phyloP scores from a whole-genome alignment of 257 asterid genomes.

The Gentiana macrophylla region DNA sequence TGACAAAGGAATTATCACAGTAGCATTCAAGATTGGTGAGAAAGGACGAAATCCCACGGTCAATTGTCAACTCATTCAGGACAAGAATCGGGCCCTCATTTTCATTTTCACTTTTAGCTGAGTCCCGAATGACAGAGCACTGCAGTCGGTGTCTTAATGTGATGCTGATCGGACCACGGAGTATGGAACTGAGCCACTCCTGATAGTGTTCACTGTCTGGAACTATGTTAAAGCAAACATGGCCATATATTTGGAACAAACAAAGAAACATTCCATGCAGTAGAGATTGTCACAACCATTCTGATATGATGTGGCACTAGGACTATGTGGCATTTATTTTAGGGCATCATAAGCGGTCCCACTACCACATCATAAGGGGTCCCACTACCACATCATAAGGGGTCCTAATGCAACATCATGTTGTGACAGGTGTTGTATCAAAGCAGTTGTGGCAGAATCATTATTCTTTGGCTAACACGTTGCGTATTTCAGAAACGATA shows the following conservation, averaged over 20 bases:
- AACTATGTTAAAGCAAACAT: slow-evolving; percentile 32
- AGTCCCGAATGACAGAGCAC: slow-evolving; percentile 73
- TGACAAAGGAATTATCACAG: slow-evolving; percentile 79
- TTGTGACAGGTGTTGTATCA: too few species aligned
- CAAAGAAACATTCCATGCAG: background rate
- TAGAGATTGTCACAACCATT: too few species aligned
- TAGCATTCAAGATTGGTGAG: slow-evolving; percentile 89
- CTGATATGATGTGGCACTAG: too few species aligned
- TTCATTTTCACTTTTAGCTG: slow-evolving; percentile 74
- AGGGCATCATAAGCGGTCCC: too few species aligned
- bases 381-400: too few species aligned
- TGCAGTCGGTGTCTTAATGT: slow-evolving; percentile 86
- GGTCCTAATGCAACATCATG: too few species aligned
- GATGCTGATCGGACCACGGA: slow-evolving; percentile 79
- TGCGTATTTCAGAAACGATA: too few species aligned
- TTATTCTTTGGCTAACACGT: too few species aligned
- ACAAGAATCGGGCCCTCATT: slow-evolving; percentile 81
- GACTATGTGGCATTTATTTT: too few species aligned
- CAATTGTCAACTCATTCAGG: slow-evolving; percentile 90
- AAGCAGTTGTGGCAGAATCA: too few species aligned
- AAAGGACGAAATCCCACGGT: slow-evolving; percentile 90
- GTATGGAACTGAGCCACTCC: slow-evolving; percentile 50
- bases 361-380: too few species aligned
- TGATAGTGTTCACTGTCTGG: slow-evolving; percentile 84
- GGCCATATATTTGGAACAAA: background rate